Evolutionary conservation across 371 early-diverging fungal species (phyloP).

Genomic region (Capillidium heterosporum): DNA sequence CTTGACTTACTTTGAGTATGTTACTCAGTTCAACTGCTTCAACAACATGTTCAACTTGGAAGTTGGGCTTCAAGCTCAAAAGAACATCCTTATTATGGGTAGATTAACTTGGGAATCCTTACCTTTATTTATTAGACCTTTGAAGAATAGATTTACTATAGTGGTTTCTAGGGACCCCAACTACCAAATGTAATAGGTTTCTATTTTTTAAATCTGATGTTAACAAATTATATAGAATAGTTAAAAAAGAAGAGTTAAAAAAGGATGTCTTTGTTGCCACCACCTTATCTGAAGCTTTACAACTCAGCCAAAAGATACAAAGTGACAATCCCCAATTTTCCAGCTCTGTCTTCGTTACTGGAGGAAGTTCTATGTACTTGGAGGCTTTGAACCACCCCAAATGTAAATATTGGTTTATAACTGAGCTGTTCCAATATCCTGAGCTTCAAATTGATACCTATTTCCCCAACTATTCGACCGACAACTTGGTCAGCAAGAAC

Average conservation of each 20-base stretch:
- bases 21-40: not conserved
- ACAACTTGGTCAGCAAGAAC: not conserved
- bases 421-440: not conserved
- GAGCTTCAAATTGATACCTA: not conserved
- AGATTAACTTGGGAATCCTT: conserved; percentile 4
- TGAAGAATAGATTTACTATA: not conserved
- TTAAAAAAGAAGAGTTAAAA: not conserved
- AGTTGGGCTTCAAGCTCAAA: not conserved
- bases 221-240: not conserved
- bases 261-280: not conserved
- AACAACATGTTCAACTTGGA: not conserved
- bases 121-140: conserved; percentile 1
- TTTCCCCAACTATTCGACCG: not conserved
- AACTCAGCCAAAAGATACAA: not conserved
- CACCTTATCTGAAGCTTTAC: not conserved
- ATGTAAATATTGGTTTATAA: conserved; percentile 3
- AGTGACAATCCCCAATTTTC: not conserved
- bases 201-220: not conserved
- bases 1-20: not conserved
- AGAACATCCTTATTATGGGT: conserved; percentile 6
- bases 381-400: conserved; percentile 1
- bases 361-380: not conserved
- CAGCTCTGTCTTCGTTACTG: conserved; percentile 5
- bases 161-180: conserved; percentile 1
- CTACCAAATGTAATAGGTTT: not conserved